Evolutionary conservation across 495 filamentous ascomycete genomes (phyloP).

Genomic region (Daldinia loculata): DNA sequence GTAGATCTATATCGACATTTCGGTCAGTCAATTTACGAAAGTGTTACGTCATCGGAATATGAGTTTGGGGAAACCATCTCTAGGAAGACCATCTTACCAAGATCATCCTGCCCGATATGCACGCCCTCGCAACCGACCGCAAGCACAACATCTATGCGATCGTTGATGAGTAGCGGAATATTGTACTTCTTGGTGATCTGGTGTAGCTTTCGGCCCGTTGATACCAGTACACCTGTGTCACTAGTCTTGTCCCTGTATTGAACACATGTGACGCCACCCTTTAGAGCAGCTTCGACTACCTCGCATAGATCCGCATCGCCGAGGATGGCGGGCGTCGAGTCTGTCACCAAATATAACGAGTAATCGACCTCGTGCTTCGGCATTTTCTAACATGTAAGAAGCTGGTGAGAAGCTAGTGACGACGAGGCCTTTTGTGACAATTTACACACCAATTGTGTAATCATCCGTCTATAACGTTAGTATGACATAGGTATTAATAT

Average conservation of each 20-base stretch:
- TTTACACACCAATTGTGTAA: conserved; percentile 20
- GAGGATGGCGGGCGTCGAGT: conserved; percentile 79
- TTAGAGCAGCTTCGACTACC: conserved; percentile 78
- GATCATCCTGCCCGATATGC: conserved; percentile 94
- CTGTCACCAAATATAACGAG: conserved; percentile 89
- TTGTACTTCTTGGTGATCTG: conserved; percentile 68
- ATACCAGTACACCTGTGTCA: conserved; percentile 76
- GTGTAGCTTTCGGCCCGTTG: conserved; percentile 75
- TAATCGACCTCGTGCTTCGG: conserved; percentile 52
- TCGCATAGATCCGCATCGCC: conserved; percentile 71
- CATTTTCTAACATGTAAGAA: conserved; percentile 36
- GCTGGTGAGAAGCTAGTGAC: not conserved
- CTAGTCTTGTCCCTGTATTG: conserved; percentile 91
- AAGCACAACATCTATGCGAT: conserved; percentile 90
- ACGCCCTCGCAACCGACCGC: conserved; percentile 89
- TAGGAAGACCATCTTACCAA: conserved; percentile 62
- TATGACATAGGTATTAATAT: not conserved
- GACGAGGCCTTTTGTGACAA: conserved; percentile 8
- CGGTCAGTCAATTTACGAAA: not conserved
- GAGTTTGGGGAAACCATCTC: conserved; percentile 34
- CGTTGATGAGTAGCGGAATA: conserved; percentile 91
- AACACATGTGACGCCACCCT: conserved; percentile 86
- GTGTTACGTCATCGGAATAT: not conserved
- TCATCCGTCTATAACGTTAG: not conserved
- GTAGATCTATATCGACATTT: conserved; percentile 57